phyloP scores from a whole-genome alignment of 2,329 filamentous ascomycete species.

The Curvularia eragrostidis region DNA sequence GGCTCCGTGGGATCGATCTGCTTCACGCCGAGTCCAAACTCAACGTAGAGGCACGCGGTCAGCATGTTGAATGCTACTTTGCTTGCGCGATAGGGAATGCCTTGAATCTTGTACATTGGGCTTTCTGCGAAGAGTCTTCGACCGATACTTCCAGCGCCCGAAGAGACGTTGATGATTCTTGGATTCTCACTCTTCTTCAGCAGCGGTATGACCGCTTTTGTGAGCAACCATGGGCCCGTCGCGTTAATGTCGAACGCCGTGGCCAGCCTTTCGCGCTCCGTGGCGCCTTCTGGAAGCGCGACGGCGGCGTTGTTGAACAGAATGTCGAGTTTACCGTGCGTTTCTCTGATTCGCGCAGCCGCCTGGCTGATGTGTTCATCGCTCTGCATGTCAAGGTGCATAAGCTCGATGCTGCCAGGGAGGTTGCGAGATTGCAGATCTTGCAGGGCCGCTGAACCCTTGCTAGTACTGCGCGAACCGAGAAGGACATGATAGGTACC shows the following conservation, averaged over 20 bases:
- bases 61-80: conserved; percentile 53
- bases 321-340: conserved; percentile 47
- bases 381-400: conserved; percentile 54
- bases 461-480: conserved; percentile 27
- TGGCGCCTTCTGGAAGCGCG: conserved; percentile 20
- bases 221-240: conserved; percentile 36
- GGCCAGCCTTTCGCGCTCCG: conserved; percentile 36
- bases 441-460: conserved; percentile 36
- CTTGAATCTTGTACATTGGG: conserved; percentile 36
- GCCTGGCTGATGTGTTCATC: conserved; percentile 53
- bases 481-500: conserved; percentile 44
- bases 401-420: conserved; percentile 43
- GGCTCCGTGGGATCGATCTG: conserved; percentile 13
- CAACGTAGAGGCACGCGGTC: conserved; percentile 39
- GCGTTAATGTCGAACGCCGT: conserved; percentile 40
- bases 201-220: conserved; percentile 27
- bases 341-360: conserved; percentile 32
- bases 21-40: conserved; percentile 32
- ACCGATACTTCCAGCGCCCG: conserved; percentile 45
- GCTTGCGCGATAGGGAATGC: conserved; percentile 44
- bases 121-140: conserved; percentile 34
- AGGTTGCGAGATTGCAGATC: conserved; percentile 37
- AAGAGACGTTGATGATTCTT: conserved; percentile 48
- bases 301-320: conserved; percentile 52
- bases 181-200: conserved; percentile 29